Conservation (phyloP, 2,329 filamentous ascomycete genomes). For the Arachnopeziza araneosa region DNA sequence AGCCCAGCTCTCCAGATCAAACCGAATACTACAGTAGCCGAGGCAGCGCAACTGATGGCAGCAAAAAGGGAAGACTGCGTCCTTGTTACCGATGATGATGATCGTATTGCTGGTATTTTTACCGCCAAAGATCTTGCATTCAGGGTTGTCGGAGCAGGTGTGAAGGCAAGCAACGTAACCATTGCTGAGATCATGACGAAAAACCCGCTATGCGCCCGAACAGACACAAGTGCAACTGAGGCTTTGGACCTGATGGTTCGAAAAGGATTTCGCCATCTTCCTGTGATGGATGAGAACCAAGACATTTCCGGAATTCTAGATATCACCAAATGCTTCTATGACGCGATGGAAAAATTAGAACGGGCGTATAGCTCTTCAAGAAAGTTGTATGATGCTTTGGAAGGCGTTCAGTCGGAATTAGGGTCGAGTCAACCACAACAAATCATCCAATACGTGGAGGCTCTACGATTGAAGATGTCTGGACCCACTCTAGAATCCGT, state of each 20-base stretch:
- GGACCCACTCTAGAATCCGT: slow-evolving; percentile 94
- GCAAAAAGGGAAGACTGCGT: slow-evolving; percentile 98
- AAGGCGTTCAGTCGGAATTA: slow-evolving; percentile 95
- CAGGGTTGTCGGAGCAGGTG: slow-evolving; percentile 84
- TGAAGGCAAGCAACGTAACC: slow-evolving; percentile 83
- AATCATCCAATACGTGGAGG: slow-evolving; percentile 98
- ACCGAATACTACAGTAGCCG: slow-evolving; percentile 85
- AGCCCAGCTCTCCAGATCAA: slow-evolving; percentile 97
- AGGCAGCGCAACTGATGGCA: slow-evolving; percentile 97
- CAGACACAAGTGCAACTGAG: slow-evolving; percentile 96
- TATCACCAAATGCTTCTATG: slow-evolving; percentile 99
- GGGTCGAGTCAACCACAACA: slow-evolving; percentile 95
- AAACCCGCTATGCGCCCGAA: slow-evolving; percentile 94
- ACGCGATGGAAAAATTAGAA: slow-evolving; percentile 99
- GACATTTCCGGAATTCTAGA: slow-evolving; percentile 97
- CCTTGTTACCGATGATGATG: slow-evolving; percentile 94
- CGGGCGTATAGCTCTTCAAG: slow-evolving; percentile 96
- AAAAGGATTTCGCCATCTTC: slow-evolving; percentile 94
- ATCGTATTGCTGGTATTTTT: slow-evolving; percentile 97
- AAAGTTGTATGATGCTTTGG: slow-evolving; percentile 93
- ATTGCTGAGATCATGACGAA: slow-evolving; percentile 99
- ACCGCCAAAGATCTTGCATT: slow-evolving; percentile 98
- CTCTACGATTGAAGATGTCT: slow-evolving; percentile 92
- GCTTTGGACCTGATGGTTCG: slow-evolving; percentile 96
- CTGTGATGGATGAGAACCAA: slow-evolving; percentile 99